A percentile compares a stretch with the other conserved stretches of the same genome.
Conservation (phyloP, 2,329 filamentous ascomycete genomes). For the Fusarium anthophilum region DNA sequence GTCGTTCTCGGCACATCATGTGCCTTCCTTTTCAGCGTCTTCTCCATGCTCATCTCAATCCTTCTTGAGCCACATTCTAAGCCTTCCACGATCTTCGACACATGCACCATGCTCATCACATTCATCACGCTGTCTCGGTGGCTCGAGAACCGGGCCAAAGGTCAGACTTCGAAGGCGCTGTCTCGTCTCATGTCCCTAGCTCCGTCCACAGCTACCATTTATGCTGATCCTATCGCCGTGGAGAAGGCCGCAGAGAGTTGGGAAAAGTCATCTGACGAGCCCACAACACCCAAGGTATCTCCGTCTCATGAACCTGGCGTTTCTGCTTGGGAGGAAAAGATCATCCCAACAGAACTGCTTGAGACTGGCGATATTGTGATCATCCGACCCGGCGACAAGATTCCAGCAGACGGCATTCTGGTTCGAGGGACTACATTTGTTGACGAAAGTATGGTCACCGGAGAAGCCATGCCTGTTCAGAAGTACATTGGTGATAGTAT, state of each 20-base stretch:
- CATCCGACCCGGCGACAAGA: conserved; percentile 93
- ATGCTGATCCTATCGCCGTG: conserved; percentile 92
- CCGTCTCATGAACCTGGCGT: conserved; percentile 50
- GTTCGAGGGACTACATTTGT: conserved; percentile 92
- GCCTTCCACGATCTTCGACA: conserved; percentile 93
- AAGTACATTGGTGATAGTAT: conserved; percentile 83
- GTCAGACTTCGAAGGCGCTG: conserved; percentile 92
- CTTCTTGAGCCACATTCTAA: conserved; percentile 76
- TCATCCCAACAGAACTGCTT: conserved; percentile 91
- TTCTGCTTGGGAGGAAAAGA: conserved; percentile 77
- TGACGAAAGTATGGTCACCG: conserved; percentile 98
- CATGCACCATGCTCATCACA: conserved; percentile 97
- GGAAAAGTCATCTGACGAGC: conserved; percentile 49
- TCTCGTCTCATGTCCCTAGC: conserved; percentile 95
- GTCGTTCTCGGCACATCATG: conserved; percentile 93
- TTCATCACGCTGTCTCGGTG: conserved; percentile 93
- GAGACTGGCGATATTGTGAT: conserved; percentile 94
- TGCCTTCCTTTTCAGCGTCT: conserved; percentile 96
- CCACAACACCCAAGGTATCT: conserved; percentile 12
- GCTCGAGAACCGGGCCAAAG: conserved; percentile 95
- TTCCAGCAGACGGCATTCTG: conserved; percentile 89
- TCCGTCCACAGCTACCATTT: conserved; percentile 96
- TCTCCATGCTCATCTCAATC: conserved; percentile 86
- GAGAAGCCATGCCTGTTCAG: conserved; percentile 93
- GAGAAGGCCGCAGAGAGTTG: conserved; percentile 88